These are phyloP conservation scores for Hevea brasiliensis DNA, from an alignment of 345 rosid species.

Conservation along the genomic window DNA sequence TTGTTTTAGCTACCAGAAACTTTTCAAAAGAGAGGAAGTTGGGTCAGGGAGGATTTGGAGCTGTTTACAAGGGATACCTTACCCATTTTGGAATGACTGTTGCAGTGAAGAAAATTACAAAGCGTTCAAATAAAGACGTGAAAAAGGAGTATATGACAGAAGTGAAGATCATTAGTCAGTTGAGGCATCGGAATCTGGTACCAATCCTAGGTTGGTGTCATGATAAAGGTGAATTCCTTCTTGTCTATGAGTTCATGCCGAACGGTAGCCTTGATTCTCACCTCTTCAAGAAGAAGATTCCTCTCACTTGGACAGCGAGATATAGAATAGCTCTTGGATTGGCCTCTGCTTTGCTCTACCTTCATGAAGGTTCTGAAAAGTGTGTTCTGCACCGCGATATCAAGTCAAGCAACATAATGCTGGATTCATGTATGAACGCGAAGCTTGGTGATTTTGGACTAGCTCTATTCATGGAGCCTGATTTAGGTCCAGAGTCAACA, in stretches of 20 bases:
- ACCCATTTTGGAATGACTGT: conserved; percentile 28
- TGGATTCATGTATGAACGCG: conserved; percentile 48
- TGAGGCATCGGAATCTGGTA: conserved; percentile 58
- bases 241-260: conserved; percentile 58
- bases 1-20: conserved; percentile 45
- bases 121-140: conserved; percentile 43
- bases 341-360: conserved; percentile 48
- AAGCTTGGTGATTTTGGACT: conserved; percentile 66
- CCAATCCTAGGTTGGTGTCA: conserved; percentile 72
- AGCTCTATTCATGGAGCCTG: conserved; percentile 36
- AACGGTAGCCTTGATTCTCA: conserved; percentile 57
- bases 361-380: conserved; percentile 59
- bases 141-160: conserved; percentile 48
- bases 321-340: conserved; percentile 45
- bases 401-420: conserved; percentile 56
- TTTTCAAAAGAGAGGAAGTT: conserved; percentile 51
- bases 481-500: conserved; percentile 28
- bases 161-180: conserved; percentile 53
- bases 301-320: conserved; percentile 44
- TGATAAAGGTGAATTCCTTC: conserved; percentile 15
- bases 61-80: conserved; percentile 47
- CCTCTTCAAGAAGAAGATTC: conserved; percentile 36
- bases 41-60: conserved; percentile 60
- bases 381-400: conserved; percentile 60
- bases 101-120: conserved; percentile 48